Conservation (phyloP, 2,329 filamentous ascomycete genomes). For the Alternaria gaisen region DNA sequence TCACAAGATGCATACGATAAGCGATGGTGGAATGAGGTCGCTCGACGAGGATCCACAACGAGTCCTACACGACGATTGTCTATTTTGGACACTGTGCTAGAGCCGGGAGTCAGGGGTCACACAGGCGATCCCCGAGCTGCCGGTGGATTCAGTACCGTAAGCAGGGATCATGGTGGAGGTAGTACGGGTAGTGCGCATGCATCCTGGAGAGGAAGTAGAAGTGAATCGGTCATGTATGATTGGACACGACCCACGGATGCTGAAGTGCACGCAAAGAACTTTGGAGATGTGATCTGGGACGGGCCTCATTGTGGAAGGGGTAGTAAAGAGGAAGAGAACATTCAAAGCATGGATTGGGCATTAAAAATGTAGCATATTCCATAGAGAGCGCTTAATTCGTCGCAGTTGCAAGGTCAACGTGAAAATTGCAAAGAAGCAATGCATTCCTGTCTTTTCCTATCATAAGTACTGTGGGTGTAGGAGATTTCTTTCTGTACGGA, state of each 20-base stretch:
- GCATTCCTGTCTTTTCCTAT: slow-evolving; percentile 20
- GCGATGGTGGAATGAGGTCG: slow-evolving; percentile 17
- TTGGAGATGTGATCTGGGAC: slow-evolving; percentile 1
- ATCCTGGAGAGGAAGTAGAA: slow-evolving; percentile 6
- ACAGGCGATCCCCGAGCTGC: not conserved
- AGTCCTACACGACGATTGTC: slow-evolving; percentile 10
- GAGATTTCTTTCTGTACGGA: slow-evolving; percentile 14
- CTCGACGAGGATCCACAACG: slow-evolving; percentile 8
- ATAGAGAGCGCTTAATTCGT: not conserved
- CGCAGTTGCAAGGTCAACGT: not conserved
- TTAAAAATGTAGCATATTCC: not conserved
- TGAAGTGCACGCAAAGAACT: not conserved
- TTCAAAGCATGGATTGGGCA: slow-evolving; percentile 8
- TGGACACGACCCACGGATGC: slow-evolving; percentile 12
- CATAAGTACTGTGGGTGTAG: slow-evolving; percentile 19
- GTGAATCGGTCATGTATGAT: slow-evolving; percentile 8
- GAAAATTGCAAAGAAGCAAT: slow-evolving; percentile 17
- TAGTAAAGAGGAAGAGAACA: not conserved
- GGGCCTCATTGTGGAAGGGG: not conserved
- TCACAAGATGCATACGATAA: slow-evolving; percentile 8
- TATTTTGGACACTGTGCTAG: slow-evolving; percentile 19
- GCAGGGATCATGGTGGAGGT: not conserved
- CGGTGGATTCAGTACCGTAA: not conserved
- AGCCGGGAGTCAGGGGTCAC: slow-evolving; percentile 5
- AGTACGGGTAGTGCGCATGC: not conserved